Conservation (phyloP, 495 filamentous ascomycete species). For the Chaetomium tenue region DNA sequence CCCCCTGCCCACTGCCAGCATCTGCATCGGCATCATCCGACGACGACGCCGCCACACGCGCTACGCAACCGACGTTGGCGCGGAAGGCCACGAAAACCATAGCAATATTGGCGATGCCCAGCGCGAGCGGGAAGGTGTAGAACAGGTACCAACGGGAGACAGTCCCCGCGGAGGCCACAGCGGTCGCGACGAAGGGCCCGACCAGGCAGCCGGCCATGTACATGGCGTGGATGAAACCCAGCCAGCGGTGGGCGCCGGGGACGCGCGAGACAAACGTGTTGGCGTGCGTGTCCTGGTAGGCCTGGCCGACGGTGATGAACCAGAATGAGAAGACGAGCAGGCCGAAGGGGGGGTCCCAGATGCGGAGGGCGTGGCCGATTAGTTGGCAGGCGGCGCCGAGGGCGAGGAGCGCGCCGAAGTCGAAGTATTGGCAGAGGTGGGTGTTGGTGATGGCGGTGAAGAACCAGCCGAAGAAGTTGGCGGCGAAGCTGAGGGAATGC, state of each 20-base stretch:
- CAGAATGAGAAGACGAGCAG: constrained; percentile 52
- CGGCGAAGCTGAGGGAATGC: constrained; percentile 26
- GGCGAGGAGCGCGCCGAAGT: constrained; percentile 50
- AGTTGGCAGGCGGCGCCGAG: constrained; percentile 30
- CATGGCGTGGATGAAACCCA: constrained; percentile 57
- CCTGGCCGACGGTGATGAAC: constrained; percentile 50
- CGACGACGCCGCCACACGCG: not conserved
- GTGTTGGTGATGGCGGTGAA: constrained; percentile 50
- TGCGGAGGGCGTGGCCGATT: constrained; percentile 43
- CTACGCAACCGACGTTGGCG: constrained; percentile 25
- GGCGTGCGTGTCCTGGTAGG: constrained; percentile 53
- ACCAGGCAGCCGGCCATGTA: constrained; percentile 55
- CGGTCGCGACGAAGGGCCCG: constrained; percentile 50
- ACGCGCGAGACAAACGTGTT: constrained; percentile 48
- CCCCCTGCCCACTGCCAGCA: too few species aligned
- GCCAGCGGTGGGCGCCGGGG: constrained; percentile 49
- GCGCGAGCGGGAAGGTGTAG: constrained; percentile 44
- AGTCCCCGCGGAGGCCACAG: constrained; percentile 40
- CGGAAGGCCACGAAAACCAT: constrained; percentile 40
- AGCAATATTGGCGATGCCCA: constrained; percentile 43
- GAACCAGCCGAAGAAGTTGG: constrained; percentile 50
- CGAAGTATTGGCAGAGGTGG: constrained; percentile 46
- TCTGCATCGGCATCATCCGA: not conserved
- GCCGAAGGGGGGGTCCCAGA: constrained; percentile 49
- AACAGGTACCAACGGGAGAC: constrained; percentile 43